phyloP scores from a whole-genome alignment of 345 rosid genomes.

The Citrus inodora region DNA sequence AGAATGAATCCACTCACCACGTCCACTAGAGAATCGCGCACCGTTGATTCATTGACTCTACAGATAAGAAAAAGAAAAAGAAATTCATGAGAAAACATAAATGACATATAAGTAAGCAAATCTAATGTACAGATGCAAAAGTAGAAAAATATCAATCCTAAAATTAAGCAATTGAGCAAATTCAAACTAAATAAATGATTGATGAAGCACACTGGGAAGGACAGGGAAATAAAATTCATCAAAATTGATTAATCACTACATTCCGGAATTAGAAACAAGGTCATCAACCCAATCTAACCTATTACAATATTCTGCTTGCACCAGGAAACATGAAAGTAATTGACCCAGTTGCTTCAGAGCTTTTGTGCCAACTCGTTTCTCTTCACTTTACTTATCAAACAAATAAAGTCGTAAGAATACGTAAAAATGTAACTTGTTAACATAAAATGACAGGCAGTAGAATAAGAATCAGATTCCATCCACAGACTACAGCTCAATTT shows the following conservation, averaged over 20 bases:
- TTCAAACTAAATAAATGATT: not conserved
- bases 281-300: not conserved
- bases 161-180: not conserved
- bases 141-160: not conserved
- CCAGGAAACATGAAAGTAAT: not conserved
- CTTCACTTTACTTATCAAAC: not conserved
- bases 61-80: not conserved
- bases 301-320: not conserved
- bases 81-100: not conserved
- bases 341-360: not conserved
- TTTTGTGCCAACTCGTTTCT: not conserved
- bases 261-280: not conserved
- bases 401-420: not conserved
- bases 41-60: constrained; percentile 9
- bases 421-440: not conserved
- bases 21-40: constrained; percentile 2
- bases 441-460: constrained; percentile 1
- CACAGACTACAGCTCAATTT: not conserved
- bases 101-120: not conserved
- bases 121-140: not conserved
- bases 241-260: not conserved
- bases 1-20: constrained; percentile 11
- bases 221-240: not conserved
- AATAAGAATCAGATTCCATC: constrained; percentile 26
- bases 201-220: not conserved